These are phyloP conservation scores for Anisodus acutangulus DNA, from an alignment of 257 asterid genomes.

Conservation along the genomic window DNA sequence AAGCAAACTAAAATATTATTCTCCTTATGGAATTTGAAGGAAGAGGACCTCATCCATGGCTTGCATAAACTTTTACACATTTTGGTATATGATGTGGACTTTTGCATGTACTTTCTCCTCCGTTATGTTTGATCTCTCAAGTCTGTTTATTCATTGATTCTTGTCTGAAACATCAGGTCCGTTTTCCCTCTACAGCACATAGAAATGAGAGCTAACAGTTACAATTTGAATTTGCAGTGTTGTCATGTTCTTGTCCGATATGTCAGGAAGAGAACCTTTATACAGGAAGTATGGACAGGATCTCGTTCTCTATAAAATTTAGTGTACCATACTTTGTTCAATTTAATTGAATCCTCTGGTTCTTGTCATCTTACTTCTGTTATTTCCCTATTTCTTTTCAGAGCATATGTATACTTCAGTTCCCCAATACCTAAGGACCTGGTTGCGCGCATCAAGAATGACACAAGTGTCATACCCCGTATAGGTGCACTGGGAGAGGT, in stretches of 20 bases:
- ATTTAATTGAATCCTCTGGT: constrained; percentile 33
- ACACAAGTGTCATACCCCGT: constrained; percentile 91
- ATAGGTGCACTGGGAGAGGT: constrained; percentile 98
- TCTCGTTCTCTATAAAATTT: background rate
- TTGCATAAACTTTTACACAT: background rate
- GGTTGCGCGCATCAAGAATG: constrained; percentile 81
- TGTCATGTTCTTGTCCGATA: constrained; percentile 95
- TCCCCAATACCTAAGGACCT: constrained; percentile 81
- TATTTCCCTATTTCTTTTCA: constrained; percentile 41
- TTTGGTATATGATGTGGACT: background rate
- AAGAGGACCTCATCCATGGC: constrained; percentile 2
- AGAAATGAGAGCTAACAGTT: constrained; percentile 46
- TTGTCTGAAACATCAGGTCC: background rate
- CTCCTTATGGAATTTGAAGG: background rate
- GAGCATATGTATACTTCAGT: constrained; percentile 93
- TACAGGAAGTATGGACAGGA: constrained; percentile 73
- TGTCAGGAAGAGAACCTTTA: constrained; percentile 99
- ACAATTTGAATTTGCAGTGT: constrained; percentile 60
- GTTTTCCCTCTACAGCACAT: background rate
- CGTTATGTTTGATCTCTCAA: background rate
- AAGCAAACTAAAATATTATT: background rate
- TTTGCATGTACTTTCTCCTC: constrained; percentile 16
- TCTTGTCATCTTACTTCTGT: constrained; percentile 19
- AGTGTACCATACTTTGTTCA: constrained; percentile 5
- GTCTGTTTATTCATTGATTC: constrained; percentile 19